Evolutionary conservation across 768 basidiomycete genomes (phyloP).

Genomic region (Agrocybe praecox): DNA sequence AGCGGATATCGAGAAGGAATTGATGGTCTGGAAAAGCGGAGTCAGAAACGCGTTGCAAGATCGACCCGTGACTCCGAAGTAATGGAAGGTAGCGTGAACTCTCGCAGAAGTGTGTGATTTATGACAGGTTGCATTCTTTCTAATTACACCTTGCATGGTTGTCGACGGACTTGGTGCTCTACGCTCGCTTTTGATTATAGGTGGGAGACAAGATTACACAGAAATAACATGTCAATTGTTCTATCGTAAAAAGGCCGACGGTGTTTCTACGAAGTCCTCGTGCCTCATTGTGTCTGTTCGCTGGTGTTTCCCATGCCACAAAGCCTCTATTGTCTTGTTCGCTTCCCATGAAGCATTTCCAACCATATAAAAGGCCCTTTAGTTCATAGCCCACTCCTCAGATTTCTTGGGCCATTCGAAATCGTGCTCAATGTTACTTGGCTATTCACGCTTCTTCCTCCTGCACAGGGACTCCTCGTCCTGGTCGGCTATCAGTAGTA

Average conservation of each 20-base stretch:
- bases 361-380: too few relatives aligned
- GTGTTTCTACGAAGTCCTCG: too few relatives aligned
- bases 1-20: conserved; percentile 69
- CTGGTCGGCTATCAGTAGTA: not conserved
- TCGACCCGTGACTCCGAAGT: conserved; percentile 1
- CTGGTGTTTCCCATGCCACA: too few relatives aligned
- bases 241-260: too few relatives aligned
- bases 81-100: not conserved
- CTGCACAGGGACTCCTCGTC: not conserved
- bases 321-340: too few relatives aligned
- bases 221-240: too few relatives aligned
- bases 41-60: conserved; percentile 59
- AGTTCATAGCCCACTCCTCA: not conserved
- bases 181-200: too few relatives aligned
- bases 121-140: not conserved
- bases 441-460: not conserved
- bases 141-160: too few relatives aligned
- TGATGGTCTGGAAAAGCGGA: conserved; percentile 69
- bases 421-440: not conserved
- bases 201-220: too few relatives aligned
- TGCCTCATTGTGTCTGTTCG: too few relatives aligned
- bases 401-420: not conserved
- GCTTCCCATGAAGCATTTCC: too few relatives aligned
- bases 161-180: too few relatives aligned
- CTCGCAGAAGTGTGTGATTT: not conserved